Evolutionary conservation across 2,329 filamentous ascomycete species (phyloP).

Genomic region (Colletotrichum simmondsii): DNA sequence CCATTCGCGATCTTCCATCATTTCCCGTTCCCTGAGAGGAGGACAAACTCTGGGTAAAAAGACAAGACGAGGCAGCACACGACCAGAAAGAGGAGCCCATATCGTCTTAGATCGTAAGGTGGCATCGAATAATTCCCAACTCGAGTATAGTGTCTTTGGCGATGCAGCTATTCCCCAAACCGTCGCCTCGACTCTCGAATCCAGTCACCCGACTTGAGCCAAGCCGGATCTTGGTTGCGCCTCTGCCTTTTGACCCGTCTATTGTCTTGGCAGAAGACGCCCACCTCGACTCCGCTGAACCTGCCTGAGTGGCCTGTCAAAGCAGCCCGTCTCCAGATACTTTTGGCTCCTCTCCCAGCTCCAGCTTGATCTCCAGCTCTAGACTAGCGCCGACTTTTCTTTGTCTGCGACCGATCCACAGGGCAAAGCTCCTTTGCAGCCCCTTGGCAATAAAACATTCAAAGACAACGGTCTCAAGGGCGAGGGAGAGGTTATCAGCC

Average conservation of each 20-base stretch:
- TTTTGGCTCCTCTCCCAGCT: not conserved
- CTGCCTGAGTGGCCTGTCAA: not conserved
- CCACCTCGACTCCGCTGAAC: not conserved
- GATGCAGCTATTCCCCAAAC: not conserved
- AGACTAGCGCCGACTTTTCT: not conserved
- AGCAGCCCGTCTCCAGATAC: not conserved
- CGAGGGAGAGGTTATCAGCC: not conserved
- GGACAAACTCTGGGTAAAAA: not conserved
- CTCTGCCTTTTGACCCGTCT: conserved; percentile 3
- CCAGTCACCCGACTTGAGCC: not conserved
- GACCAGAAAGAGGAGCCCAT: not conserved
- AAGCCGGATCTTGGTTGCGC: conserved; percentile 19
- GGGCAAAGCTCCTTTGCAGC: not conserved
- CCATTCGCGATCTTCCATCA: not conserved
- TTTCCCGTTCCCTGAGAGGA: not conserved
- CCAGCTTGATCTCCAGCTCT: not conserved
- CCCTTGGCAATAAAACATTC: conserved; percentile 19
- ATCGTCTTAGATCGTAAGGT: not conserved
- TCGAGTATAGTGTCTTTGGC: not conserved
- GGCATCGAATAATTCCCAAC: not conserved
- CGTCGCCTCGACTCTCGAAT: not conserved
- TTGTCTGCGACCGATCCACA: conserved; percentile 24
- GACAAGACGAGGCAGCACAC: not conserved
- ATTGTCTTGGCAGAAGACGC: conserved; percentile 21
- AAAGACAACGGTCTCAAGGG: not conserved